A percentile compares a stretch with the other conserved stretches of the same genome.
Evolutionary conservation across 2,329 filamentous ascomycete species (phyloP).

Genomic region (Penicillium sp.): DNA sequence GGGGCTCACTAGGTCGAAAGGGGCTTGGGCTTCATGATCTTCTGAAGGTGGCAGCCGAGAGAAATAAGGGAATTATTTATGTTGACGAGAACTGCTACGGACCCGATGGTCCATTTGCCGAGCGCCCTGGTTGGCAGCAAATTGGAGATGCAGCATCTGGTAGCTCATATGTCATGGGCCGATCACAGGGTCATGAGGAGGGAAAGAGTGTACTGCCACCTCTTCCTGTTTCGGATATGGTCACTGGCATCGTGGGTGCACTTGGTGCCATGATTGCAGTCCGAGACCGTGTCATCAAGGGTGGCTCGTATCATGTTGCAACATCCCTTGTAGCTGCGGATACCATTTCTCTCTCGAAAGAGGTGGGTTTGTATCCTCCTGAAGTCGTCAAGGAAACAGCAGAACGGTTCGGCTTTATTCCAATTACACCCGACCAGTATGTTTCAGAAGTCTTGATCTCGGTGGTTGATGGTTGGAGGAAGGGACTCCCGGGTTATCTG

Average conservation of each 20-base stretch:
- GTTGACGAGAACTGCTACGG: conserved; percentile 56
- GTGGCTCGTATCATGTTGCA: conserved; percentile 24
- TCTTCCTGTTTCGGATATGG: conserved; percentile 26
- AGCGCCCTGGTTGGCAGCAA: conserved; percentile 55
- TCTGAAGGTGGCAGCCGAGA: conserved; percentile 39
- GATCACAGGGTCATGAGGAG: conserved; percentile 28
- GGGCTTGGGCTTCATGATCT: conserved; percentile 40
- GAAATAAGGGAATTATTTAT: conserved; percentile 50
- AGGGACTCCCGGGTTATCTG: conserved; percentile 14
- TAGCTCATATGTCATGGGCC: conserved; percentile 39
- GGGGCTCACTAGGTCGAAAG: conserved; percentile 39
- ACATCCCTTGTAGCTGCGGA: conserved; percentile 14
- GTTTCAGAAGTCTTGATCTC: conserved; percentile 15
- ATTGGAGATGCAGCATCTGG: conserved; percentile 49
- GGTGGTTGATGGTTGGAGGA: conserved; percentile 16
- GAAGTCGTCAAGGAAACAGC: not conserved
- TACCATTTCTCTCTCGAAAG: not conserved
- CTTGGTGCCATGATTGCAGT: conserved; percentile 16
- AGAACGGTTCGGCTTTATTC: conserved; percentile 10
- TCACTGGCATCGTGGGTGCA: conserved; percentile 21
- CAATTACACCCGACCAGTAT: conserved; percentile 16
- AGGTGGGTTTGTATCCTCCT: conserved; percentile 10
- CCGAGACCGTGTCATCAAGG: conserved; percentile 17
- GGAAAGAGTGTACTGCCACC: conserved; percentile 19
- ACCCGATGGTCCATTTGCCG: conserved; percentile 47